Evolutionary conservation across 208 protist genomes (phyloP), one percentile per base, ranked within the genome.

Genomic region (Leptomonas seymouri): DNA sequence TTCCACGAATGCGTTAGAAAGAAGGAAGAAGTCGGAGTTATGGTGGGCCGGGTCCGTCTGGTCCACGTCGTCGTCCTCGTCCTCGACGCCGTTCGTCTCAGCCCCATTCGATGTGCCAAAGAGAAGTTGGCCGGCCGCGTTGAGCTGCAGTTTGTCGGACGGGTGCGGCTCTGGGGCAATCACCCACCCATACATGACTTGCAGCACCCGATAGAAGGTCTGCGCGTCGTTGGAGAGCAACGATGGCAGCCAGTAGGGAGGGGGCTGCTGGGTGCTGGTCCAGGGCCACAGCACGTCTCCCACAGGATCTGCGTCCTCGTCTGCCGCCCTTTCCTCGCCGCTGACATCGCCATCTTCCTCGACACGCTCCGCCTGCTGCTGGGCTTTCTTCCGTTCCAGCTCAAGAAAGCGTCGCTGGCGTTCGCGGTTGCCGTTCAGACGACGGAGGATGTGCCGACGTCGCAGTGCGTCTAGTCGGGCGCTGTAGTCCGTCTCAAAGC

Each of bases 151-250:
- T 31, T 39, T 39, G 36, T 76, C 67, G 16, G 61, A 34, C 15
- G 77, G 70, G 56, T 69, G 82, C 57, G 71, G 54, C 21, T 74
- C 59, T 16, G 86, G 86, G 11, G 63, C 57, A 16, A 89, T 76
- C 18, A 78, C 71, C 76, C 85, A 93, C 20, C 89, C 89, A 55
- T 87, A 95, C 86, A 95, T 95, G 36, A 66, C 53, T n/a, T 68
- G 56, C 34, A 90, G 51, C 11, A 76, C 69, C 14, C 78, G 78
- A 54, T 93, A 74, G 49, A 90, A 77, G 39, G 88, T 81, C 23
- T 69, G 68, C 7, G 36, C 67, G 67, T 96, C 90, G 49, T 93
- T 86, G 42, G 78, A 70, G 7, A 96, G 67, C 5, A 96, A 50
- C 51, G 64, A 66, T 5, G 76, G 82, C 45, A 96, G 74, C 88